A percentile compares a stretch with the other conserved stretches of the same genome.
These are phyloP conservation scores for Physcomitrellopsis africana DNA, from an alignment of 225 moss, liverwort and hornwort genomes.

Conservation along the genomic window DNA sequence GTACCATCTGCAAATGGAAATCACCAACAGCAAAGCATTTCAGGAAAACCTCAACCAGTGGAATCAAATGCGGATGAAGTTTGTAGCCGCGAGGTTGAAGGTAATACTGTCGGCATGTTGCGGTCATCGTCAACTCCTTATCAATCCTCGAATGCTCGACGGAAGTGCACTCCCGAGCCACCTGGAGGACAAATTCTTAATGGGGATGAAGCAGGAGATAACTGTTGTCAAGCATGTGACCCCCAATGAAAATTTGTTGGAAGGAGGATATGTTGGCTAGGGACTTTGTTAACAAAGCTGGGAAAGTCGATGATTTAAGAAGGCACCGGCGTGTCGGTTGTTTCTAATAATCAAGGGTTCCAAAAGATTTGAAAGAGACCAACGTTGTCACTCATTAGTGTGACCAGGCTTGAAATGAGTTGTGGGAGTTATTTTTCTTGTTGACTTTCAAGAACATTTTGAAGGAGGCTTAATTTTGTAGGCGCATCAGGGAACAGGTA, in stretches of 20 bases:
- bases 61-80: constrained; percentile 67
- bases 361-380: constrained; percentile 16
- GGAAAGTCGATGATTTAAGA: constrained; percentile 25
- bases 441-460: constrained; percentile 12
- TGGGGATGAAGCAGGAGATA: constrained; percentile 53
- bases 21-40: constrained; percentile 51
- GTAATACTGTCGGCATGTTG: constrained; percentile 44
- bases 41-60: constrained; percentile 46
- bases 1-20: constrained; percentile 71
- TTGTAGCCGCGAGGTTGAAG: constrained; percentile 75
- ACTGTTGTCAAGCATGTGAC: constrained; percentile 48
- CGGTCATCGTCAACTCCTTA: constrained; percentile 54
- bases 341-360: constrained; percentile 16
- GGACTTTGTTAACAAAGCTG: constrained; percentile 23
- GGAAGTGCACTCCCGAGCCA: constrained; percentile 50
- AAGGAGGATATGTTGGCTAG: constrained; percentile 35
- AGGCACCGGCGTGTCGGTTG: constrained; percentile 21
- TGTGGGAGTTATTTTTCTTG: constrained; percentile 34
- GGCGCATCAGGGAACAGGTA: constrained; percentile 41
- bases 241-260: constrained; percentile 43
- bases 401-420: constrained; percentile 20
- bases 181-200: constrained; percentile 45
- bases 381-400: constrained; percentile 20
- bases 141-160: constrained; percentile 37
- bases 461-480: constrained; percentile 26